These are phyloP conservation scores for Geoglossum cookeanum DNA, from an alignment of 2,329 filamentous ascomycete species.

Conservation along the genomic window DNA sequence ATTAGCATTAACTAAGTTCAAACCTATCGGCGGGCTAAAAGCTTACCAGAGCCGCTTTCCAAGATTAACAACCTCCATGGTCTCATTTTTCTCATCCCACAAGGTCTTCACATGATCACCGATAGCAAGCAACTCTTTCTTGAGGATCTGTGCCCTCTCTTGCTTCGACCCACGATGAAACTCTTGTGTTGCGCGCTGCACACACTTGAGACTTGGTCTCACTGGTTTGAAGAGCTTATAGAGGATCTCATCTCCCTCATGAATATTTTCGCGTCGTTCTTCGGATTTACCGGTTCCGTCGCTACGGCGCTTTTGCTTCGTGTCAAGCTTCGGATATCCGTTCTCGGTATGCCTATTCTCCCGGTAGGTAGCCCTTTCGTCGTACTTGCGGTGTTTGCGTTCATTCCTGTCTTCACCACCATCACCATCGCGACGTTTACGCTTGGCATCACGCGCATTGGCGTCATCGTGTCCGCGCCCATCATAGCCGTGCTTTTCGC, in stretches of 20 bases:
- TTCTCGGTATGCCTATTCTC: neutral
- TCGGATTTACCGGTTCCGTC: conserved; percentile 36
- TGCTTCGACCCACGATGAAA: conserved; percentile 39
- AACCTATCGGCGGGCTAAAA: neutral
- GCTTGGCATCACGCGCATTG: neutral
- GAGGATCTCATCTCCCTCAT: conserved; percentile 28
- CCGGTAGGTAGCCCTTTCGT: conserved; percentile 9
- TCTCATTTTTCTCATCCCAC: conserved; percentile 20
- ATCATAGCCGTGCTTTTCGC: neutral
- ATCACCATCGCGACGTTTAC: neutral
- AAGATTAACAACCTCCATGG: conserved; percentile 23
- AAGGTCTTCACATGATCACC: conserved; percentile 37
- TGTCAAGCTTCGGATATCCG: conserved; percentile 11
- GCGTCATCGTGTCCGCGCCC: neutral
- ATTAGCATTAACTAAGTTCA: neutral
- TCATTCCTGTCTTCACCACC: neutral
- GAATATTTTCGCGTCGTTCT: conserved; percentile 24
- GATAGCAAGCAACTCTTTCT: conserved; percentile 39
- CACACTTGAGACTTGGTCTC: conserved; percentile 37
- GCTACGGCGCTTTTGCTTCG: conserved; percentile 22
- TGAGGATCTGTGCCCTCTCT: conserved; percentile 40
- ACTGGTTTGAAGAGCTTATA: conserved; percentile 38
- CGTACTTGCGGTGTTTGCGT: neutral
- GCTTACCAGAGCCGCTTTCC: conserved; percentile 34
- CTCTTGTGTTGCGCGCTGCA: conserved; percentile 41